Evolutionary conservation across 805 yeast genomes (phyloP).

Genomic region (Candida hungchunana): DNA sequence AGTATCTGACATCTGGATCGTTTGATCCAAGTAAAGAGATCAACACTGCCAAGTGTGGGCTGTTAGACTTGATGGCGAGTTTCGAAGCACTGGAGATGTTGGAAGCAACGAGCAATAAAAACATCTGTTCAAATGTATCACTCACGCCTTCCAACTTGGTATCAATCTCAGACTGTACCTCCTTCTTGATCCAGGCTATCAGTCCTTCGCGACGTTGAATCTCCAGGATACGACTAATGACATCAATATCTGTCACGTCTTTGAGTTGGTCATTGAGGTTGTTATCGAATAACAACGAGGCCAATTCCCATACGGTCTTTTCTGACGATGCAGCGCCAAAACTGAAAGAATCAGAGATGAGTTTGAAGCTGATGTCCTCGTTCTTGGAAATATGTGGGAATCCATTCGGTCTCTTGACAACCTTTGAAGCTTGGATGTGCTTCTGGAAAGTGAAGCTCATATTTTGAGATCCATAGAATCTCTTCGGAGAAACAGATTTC

Average conservation of each 20-base stretch:
- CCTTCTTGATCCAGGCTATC: conserved; percentile 52
- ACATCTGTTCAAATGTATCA: conserved; percentile 49
- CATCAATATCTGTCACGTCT: conserved; percentile 20
- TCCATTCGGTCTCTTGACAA: conserved; percentile 28
- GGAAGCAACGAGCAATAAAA: conserved; percentile 46
- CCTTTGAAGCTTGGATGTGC: conserved; percentile 23
- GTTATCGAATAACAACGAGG: conserved; percentile 59
- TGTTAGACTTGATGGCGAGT: conserved; percentile 54
- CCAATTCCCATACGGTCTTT: conserved; percentile 45
- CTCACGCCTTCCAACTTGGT: conserved; percentile 34
- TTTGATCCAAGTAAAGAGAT: conserved; percentile 71
- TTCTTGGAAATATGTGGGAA: conserved; percentile 37
- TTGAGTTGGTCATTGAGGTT: conserved; percentile 19
- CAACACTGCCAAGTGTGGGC: conserved; percentile 66
- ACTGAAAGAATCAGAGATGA: conserved; percentile 22
- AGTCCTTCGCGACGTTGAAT: conserved; percentile 42
- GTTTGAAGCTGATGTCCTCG: conserved; percentile 28
- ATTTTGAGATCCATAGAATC: conserved; percentile 4
- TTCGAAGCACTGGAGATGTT: conserved; percentile 59
- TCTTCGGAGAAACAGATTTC: conserved; percentile 2
- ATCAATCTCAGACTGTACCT: conserved; percentile 31
- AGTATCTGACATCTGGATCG: conserved; percentile 47
- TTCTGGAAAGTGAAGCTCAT: conserved; percentile 17
- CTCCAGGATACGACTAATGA: conserved; percentile 27
- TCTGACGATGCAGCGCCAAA: conserved; percentile 24